phyloP scores from a whole-genome alignment of 2,329 filamentous ascomycete species.

The Colletotrichum sp. region DNA sequence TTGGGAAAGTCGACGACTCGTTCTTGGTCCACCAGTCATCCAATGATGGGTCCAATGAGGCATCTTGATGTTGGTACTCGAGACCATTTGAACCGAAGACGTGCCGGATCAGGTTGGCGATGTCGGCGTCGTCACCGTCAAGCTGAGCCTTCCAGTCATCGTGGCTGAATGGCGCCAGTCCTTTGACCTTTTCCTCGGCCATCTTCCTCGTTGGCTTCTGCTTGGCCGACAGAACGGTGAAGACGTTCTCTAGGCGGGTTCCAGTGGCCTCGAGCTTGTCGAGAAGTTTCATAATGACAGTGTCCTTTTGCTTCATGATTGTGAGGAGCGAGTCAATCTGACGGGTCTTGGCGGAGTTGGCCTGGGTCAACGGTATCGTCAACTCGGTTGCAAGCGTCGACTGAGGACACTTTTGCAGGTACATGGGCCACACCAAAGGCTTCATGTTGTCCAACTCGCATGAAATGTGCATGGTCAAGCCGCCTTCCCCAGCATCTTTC shows the following conservation, averaged over 20 bases:
- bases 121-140: constrained; percentile 29
- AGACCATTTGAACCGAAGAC: constrained; percentile 46
- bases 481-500: constrained; percentile 40
- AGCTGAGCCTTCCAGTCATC: constrained; percentile 41
- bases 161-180: constrained; percentile 54
- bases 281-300: constrained; percentile 52
- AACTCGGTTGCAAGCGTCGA: constrained; percentile 52
- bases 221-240: constrained; percentile 52
- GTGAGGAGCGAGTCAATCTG: constrained; percentile 49
- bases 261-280: constrained; percentile 61
- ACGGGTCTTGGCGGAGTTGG: constrained; percentile 42
- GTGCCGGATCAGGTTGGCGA: constrained; percentile 40
- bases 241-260: constrained; percentile 58
- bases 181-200: constrained; percentile 55
- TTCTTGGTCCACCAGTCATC: constrained; percentile 53
- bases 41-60: constrained; percentile 38
- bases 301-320: constrained; percentile 55
- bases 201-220: constrained; percentile 48
- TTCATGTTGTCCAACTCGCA: constrained; percentile 69
- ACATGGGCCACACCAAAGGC: constrained; percentile 69
- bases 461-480: constrained; percentile 59
- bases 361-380: constrained; percentile 56
- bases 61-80: constrained; percentile 29
- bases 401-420: constrained; percentile 52
- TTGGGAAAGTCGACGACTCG: background rate